Evolutionary conservation across 2,329 filamentous ascomycete genomes (phyloP), one percentile per base, ranked within the genome.

Genomic region (Hansfordia pulvinata): DNA sequence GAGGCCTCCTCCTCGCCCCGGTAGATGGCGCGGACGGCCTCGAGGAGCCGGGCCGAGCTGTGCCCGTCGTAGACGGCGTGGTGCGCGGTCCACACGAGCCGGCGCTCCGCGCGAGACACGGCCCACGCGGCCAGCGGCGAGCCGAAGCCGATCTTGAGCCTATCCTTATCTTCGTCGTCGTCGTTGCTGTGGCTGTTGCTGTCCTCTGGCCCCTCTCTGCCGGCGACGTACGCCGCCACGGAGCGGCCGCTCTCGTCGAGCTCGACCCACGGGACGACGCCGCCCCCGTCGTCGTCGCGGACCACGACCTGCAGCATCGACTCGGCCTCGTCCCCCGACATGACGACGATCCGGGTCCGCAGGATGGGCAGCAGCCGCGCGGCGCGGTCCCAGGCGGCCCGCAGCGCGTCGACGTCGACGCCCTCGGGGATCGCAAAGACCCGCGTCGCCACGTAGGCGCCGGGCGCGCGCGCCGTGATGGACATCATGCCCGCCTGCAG

Each of bases 401-500:
- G 28, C 20, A 39, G 30, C 8, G 12, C 12, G 8, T 10, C 9
- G 17, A 29, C 12, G 9, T 30, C 20, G 12, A 30, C 15, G 24
- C 30, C 13, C 11, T 21, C 10, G 18, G 27, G 15, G 10, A 35
- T 15, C 12, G 19, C 17, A 14, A 28, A 27, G 21, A 39, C 35
- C 13, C 28, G 26, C 15, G 35, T 35, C 6, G 39, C 37, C 12
- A 48, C 32, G 23, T 52, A 52, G 6, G 36, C 39, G 6, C 40
- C 47, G 5, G 30, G n/a, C 6, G 33, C 20, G 10, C 33, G 35
- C 10, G 28, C 26, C 8, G 47, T 37, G 2, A 49, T 23, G 2
- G 42, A 38, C 20, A 52, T 32, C 5, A 51, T 32, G 7, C 44
- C 42, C 27, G 41, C 37, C 23, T 50, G 46, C 3, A 47, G 25